Conservation (phyloP, 176 grass and related monocot species). For the Eleusine indica region DNA sequence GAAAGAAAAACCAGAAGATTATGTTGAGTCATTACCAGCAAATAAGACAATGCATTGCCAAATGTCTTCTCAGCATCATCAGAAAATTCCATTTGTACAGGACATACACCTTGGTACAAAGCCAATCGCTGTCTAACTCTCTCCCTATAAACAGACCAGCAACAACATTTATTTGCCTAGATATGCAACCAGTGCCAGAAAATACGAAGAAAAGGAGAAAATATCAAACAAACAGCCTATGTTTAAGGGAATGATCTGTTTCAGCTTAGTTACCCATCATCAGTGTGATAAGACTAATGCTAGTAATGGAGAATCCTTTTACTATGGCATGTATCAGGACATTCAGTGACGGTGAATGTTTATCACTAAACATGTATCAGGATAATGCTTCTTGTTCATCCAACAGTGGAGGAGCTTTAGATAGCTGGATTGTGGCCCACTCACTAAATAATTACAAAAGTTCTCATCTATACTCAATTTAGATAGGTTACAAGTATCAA, state of each 20-base stretch:
- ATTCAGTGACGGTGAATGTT: neutral
- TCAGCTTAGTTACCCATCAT: constrained; percentile 11
- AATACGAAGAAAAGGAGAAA: constrained; percentile 30
- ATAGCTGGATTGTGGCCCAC: constrained; percentile 23
- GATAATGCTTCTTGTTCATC: constrained; percentile 2
- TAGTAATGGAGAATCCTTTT: constrained; percentile 1
- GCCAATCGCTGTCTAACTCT: constrained; percentile 92
- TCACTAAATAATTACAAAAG: constrained; percentile 6
- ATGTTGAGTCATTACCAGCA: constrained; percentile 63
- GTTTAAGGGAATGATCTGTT: neutral
- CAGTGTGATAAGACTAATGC: constrained; percentile 11
- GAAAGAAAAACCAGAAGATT: constrained; percentile 10
- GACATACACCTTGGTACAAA: constrained; percentile 93
- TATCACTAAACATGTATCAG: neutral
- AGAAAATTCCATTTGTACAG: constrained; percentile 81
- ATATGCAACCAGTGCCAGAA: constrained; percentile 21
- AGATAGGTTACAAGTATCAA: neutral
- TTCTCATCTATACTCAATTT: constrained; percentile 5
- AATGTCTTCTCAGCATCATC: constrained; percentile 87
- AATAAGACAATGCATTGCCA: constrained; percentile 76
- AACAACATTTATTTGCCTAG: constrained; percentile 21
- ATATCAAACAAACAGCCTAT: constrained; percentile 27
- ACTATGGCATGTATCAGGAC: neutral
- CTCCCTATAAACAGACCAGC: constrained; percentile 63
- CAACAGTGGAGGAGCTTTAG: constrained; percentile 9